Percentiles rank a stretch among this genome's conserved stretches.
Evolutionary conservation across 1,284 basidiomycete genomes (phyloP).

Genomic region (Leccinum angustisporum): DNA sequence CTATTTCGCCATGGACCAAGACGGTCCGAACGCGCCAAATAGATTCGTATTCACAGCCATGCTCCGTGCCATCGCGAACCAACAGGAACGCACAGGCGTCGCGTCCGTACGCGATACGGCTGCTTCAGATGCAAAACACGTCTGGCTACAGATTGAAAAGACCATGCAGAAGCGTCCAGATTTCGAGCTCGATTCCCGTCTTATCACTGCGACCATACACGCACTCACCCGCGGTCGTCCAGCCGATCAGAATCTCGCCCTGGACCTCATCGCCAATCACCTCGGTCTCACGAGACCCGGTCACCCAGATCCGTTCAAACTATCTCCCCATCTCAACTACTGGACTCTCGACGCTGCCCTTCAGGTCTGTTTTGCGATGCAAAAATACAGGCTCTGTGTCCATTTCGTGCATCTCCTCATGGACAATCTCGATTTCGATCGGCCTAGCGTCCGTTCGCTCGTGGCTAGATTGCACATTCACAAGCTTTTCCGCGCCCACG

Average conservation of each 20-base stretch:
- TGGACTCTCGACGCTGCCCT: slow-evolving; percentile 55
- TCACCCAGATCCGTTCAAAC: slow-evolving; percentile 38
- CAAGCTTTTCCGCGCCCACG: slow-evolving; percentile 53
- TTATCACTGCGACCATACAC: slow-evolving; percentile 50
- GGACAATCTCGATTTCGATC: slow-evolving; percentile 30
- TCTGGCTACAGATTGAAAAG: slow-evolving; percentile 66
- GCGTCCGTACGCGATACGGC: slow-evolving; percentile 17
- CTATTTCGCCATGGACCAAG: slow-evolving; percentile 59
- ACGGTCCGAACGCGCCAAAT: slow-evolving; percentile 57
- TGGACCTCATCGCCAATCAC: slow-evolving; percentile 61
- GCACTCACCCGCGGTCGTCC: slow-evolving; percentile 54
- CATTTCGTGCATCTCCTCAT: slow-evolving; percentile 61
- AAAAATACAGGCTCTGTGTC: slow-evolving; percentile 46
- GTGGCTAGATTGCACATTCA: slow-evolving; percentile 57
- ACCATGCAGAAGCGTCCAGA: slow-evolving; percentile 42
- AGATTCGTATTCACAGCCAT: slow-evolving; percentile 60
- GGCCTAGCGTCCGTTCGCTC: slow-evolving; percentile 40
- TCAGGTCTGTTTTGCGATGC: slow-evolving; percentile 50
- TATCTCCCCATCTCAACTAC: slow-evolving; percentile 41
- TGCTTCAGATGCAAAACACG: slow-evolving; percentile 58
- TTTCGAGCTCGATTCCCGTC: slow-evolving; percentile 51
- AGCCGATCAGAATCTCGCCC: slow-evolving; percentile 59
- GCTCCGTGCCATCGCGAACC: slow-evolving; percentile 49
- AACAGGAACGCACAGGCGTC: slow-evolving; percentile 22
- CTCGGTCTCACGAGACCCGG: slow-evolving; percentile 55